Conservation (phyloP, 495 filamentous ascomycete species). For the Pyrenula massariospora region DNA sequence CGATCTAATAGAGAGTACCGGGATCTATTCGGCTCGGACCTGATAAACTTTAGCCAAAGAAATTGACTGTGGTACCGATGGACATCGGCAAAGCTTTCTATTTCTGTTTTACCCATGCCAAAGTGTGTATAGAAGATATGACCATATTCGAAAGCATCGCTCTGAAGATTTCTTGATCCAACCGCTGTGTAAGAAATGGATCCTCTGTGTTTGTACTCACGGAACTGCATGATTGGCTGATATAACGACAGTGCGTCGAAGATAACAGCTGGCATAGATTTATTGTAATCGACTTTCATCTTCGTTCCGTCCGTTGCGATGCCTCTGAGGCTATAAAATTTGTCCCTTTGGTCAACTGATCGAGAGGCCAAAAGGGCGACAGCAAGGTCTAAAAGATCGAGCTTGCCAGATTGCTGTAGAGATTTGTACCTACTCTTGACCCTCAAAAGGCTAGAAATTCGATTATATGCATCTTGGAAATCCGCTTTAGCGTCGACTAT, state of each 20-base stretch:
- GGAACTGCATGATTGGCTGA: background rate
- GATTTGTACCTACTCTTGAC: background rate
- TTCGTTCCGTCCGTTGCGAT: background rate
- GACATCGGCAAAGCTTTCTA: background rate
- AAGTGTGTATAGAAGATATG: background rate
- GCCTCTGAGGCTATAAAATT: background rate
- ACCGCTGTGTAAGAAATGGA: too few relatives aligned
- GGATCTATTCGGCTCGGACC: too few relatives aligned
- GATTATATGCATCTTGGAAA: background rate
- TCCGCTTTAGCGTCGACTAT: too few relatives aligned
- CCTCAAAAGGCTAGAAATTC: background rate
- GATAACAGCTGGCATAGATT: background rate
- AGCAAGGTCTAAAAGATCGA: background rate
- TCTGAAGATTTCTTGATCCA: too few relatives aligned
- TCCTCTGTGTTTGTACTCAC: background rate
- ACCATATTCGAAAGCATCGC: background rate
- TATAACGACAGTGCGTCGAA: background rate
- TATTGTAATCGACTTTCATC: background rate
- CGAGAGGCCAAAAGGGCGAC: background rate
- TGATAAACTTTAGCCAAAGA: background rate
- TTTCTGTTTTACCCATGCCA: background rate
- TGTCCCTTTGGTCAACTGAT: background rate
- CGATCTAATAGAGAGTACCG: too few relatives aligned
- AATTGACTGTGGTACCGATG: background rate
- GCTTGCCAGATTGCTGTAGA: background rate